A percentile compares a stretch with the other conserved stretches of the same genome.
Conservation (phyloP, 108 stramenopile species). For the Skeletonema marinoi region DNA sequence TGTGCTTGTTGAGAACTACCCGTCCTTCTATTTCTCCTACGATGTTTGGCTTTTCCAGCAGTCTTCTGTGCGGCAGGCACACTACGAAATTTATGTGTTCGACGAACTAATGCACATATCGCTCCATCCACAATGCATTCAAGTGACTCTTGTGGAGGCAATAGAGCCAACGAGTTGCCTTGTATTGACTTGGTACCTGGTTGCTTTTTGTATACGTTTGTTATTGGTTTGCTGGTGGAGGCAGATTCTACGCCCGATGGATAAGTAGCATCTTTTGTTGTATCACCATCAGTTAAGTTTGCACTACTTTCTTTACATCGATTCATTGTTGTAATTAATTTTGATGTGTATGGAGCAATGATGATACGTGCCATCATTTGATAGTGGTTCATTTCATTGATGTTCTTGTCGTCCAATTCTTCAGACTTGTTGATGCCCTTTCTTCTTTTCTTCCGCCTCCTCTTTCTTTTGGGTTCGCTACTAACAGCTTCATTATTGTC, state of each 20-base stretch:
- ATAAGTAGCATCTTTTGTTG: constrained; percentile 1
- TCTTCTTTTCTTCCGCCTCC: constrained; percentile 1
- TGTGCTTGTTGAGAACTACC: neutral
- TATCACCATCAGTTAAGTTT: neutral
- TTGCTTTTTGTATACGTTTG: neutral
- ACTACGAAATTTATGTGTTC: constrained; percentile 26
- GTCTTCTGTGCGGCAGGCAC: neutral
- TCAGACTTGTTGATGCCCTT: neutral
- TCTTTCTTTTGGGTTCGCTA: neutral
- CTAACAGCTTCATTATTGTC: neutral
- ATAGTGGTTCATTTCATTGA: constrained; percentile 20
- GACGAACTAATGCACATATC: constrained; percentile 25
- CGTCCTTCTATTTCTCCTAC: neutral
- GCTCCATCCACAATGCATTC: constrained; percentile 42
- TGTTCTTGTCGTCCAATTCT: neutral
- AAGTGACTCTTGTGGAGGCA: constrained; percentile 33
- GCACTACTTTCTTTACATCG: neutral
- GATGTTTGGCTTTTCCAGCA: neutral
- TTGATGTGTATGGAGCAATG: constrained; percentile 41
- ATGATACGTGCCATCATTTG: constrained; percentile 45
- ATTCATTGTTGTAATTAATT: constrained; percentile 12
- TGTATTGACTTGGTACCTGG: neutral
- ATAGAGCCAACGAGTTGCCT: neutral
- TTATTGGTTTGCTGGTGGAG: neutral
- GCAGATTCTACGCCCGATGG: neutral